These are phyloP conservation scores for Pythium graminicola DNA, from an alignment of 352 stramenopile species.

Conservation along the genomic window DNA sequence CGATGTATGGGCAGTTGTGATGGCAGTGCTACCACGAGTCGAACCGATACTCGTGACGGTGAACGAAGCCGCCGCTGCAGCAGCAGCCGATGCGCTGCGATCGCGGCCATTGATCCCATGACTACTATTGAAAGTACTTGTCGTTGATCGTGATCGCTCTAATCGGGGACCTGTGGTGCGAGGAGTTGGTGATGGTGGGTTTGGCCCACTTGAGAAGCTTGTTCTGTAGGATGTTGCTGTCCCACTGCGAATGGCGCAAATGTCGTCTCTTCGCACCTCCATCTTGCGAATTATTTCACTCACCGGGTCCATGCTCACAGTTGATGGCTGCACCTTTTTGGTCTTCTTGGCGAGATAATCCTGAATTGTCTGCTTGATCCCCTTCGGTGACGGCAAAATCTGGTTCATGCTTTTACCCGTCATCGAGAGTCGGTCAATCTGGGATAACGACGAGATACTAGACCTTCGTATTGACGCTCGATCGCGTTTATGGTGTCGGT, in stretches of 20 bases:
- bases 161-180: conserved; percentile 4
- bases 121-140: conserved; percentile 10
- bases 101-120: neutral
- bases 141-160: conserved; percentile 15
- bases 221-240: neutral
- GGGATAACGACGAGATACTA: conserved; percentile 57
- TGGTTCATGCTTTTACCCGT: conserved; percentile 46
- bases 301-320: conserved; percentile 17
- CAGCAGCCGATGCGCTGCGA: conserved; percentile 14
- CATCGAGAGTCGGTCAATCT: conserved; percentile 52
- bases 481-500: conserved; percentile 12
- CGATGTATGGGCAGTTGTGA: neutral
- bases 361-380: conserved; percentile 53
- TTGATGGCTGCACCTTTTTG: conserved; percentile 58
- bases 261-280: conserved; percentile 17
- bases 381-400: conserved; percentile 40
- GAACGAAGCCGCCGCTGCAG: conserved; percentile 16
- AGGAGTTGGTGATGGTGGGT: neutral
- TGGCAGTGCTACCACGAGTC: conserved; percentile 4
- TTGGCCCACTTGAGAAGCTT: conserved; percentile 1
- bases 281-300: conserved; percentile 24
- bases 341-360: conserved; percentile 60
- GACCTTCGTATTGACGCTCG: conserved; percentile 38
- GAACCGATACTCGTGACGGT: conserved; percentile 18
- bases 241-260: conserved; percentile 5